Evolutionary conservation across 805 yeast genomes (phyloP).

Genomic region (Starmerella powellii): DNA sequence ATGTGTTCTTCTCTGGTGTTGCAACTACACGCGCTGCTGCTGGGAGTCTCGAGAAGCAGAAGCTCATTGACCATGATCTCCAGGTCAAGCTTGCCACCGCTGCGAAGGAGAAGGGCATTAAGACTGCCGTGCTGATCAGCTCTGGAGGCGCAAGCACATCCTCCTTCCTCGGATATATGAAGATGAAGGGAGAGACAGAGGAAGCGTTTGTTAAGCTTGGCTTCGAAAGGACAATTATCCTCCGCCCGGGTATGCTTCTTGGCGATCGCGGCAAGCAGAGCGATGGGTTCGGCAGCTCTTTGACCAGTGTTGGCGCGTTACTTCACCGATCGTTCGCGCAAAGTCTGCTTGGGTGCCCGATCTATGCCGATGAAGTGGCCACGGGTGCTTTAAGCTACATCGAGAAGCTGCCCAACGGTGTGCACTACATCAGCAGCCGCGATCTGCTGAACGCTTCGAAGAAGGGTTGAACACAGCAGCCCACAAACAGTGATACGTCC

Average conservation of each 20-base stretch:
- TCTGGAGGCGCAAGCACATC: conserved; percentile 48
- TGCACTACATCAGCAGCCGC: conserved; percentile 16
- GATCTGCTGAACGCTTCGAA: conserved; percentile 13
- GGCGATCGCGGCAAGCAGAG: conserved; percentile 39
- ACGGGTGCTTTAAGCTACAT: conserved; percentile 40
- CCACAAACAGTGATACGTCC: too few relatives aligned
- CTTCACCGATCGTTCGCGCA: conserved; percentile 25
- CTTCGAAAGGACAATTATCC: conserved; percentile 60
- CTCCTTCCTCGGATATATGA: conserved; percentile 50
- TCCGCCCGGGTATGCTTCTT: conserved; percentile 64
- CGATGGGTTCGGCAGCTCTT: conserved; percentile 15
- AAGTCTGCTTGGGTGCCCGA: conserved; percentile 35
- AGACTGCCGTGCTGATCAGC: conserved; percentile 56
- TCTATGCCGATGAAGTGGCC: conserved; percentile 57
- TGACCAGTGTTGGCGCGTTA: conserved; percentile 33
- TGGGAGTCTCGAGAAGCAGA: conserved; percentile 60
- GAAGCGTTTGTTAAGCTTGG: conserved; percentile 47
- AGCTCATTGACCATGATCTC: conserved; percentile 60
- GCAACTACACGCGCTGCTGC: conserved; percentile 68
- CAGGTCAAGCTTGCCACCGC: conserved; percentile 57
- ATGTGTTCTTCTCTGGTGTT: conserved; percentile 48
- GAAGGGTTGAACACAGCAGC: too few relatives aligned
- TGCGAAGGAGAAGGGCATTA: conserved; percentile 58
- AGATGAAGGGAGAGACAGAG: conserved; percentile 68
- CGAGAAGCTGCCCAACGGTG: conserved; percentile 25